Base-by-base conservation (phyloP, 208 protist species). In the Wallacemonas sp. region DNA sequence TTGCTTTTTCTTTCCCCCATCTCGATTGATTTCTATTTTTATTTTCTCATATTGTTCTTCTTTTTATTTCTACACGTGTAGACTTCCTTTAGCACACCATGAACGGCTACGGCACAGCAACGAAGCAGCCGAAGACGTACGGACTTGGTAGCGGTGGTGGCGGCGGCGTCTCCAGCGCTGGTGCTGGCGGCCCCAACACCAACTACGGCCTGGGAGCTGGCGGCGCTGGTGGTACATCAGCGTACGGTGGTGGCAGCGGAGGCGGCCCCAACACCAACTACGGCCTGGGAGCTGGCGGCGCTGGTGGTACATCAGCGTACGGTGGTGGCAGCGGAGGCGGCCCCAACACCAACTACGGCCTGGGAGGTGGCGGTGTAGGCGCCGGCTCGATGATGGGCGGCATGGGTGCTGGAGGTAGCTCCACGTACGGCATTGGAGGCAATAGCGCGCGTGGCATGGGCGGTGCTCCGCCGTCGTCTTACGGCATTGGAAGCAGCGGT, bases 261-360 rank as follows among this genome's bases (percentile, higher is more conserved):
- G 21, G 9, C 33, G n/a, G 5, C 2, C 30, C 31, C 26, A 27
- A 26, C 12, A 64, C 42, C 31, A 64, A 49, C 46, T 36, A 44
- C 53, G 58, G 51, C 17, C 61, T 56, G 21, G 34, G 42, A 34
- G 55, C 30, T 2, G 51, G 51, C 24, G 51, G 28, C 9, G 51
- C 51, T 38, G 51, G 51, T 38, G 46, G 46, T 49, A 49, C 42
- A 8, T 49, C 42, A 0, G 47, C 47, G n/a, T 55, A 55, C 26
- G 47, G 47, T n/a, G n/a, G n/a, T n/a, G n/a, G n/a, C n/a, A n/a
- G n/a, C n/a, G n/a, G n/a, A n/a, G n/a, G n/a, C n/a, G 17, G 4
- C 14, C 9, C 36, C 14, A 26, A 19, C 17, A 1, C 30, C 19
- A 14, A n/a, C 36, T 19, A 11, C 2, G 46, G 44, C 26, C n/a